Base-by-base conservation (phyloP, 1,139 yeast genomes). In the Pichia sp. region DNA sequence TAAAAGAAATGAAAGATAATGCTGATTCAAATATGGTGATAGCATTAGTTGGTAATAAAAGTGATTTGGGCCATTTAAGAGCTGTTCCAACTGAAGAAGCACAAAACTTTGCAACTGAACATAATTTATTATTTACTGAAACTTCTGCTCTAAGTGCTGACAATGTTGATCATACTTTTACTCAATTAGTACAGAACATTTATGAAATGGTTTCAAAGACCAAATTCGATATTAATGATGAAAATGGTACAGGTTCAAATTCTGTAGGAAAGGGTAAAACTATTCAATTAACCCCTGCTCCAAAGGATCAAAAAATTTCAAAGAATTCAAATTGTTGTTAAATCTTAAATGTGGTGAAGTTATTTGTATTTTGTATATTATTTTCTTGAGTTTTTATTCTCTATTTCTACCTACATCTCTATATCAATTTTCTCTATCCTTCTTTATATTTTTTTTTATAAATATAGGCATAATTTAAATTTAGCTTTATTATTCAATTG, bases 81-180 rank as follows among this genome's bases (percentile, higher is more conserved):
- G 97, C 97, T 1, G 96, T 95, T 29, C 96, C 99, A 55, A 91
- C 98, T 43, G 99, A 93, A 55, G 99, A 93, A 72, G 99, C 99
- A 53, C 87, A 84, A 70, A 87, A 85, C 67, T 93, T 93, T 74
- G 97, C 99, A 47, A 82, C 87, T 57, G 99, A 95, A 71, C 91
- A 93, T 73, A 89, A 81, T 68, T 77, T 93, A 63, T 76, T 93
- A 64, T 93, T 93, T 70, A 91, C 96, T 49, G 99, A 93, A 73
- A 96, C 99, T n/a, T 85, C 96, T 56, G 99, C 99, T 22, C 78
- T 95, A 60, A 90, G 90, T 64, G 85, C 96, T 44, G 95, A 93
- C 65, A 95, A 95, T 69, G 99, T 93, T 55, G 99, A 93, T 68
- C 78, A 83, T 61, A 93, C 97, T 5, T 93, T 93, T 79, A 90